Base-by-base conservation (phyloP, 768 basidiomycete species). In the Boletus sp. region DNA sequence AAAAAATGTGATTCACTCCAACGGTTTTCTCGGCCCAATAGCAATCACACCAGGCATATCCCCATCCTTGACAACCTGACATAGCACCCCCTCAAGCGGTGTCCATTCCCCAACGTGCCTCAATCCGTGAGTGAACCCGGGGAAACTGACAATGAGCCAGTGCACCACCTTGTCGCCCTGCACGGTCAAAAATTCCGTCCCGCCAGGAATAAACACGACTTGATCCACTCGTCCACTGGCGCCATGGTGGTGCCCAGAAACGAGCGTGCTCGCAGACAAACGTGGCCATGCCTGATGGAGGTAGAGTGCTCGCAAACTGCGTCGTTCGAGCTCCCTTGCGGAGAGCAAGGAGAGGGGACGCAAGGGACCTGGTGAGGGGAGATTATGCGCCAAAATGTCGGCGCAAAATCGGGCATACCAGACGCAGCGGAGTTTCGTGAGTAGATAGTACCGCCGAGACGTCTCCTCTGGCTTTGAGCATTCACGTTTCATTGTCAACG, bases 241-340 rank as follows among this genome's bases (percentile, higher is more conserved):
- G 10, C 40, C 40, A 14, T 44, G 39, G 0, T 23, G 13, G n/a
- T 35, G 10, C 41, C 17, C 55, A 23, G 58, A 57, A 17, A 55
- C 51, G 11, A 69, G 44, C 34, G 53, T 46, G 2, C 38, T 47
- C 0, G 69, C 48, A 29, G 56, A 54, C 34, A 66, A 29, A 0
- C 57, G 56, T 11, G 67, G 58, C 67, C 67, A 68, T 14, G 43
- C 34, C 3, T 27, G 50, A 15, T 66, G 50, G 10, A 68, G 69
- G 41, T 54, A 30, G n/a, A 70, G 62, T 8, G 69, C 67, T 15
- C 67, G 51, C 23, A 66, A n/a, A 1, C 69, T 68, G 7, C 69
- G 69, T n/a, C 32, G 56, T 34, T 70, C 67, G 10, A 68, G 66
- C 9, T 69, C 64, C 5, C 48, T 32, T 7, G 62, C 57, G 6